Evolutionary conservation across 2,329 filamentous ascomycete genomes (phyloP), one percentile per base, ranked within the genome.

Genomic region (Chrysoporthe puriensis): DNA sequence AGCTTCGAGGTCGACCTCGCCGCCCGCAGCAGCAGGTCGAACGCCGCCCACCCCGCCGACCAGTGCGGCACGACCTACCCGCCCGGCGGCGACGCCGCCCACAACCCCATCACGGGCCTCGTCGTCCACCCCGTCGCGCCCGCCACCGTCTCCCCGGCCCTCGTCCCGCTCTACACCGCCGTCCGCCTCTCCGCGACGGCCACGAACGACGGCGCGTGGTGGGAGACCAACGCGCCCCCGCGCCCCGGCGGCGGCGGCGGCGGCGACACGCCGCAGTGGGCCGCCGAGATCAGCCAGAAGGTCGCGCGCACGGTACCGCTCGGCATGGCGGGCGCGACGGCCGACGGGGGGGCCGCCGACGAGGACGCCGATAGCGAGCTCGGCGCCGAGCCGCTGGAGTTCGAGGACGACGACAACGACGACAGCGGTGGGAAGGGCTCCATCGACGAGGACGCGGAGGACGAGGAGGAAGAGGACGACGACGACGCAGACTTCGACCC

Each of bases 111-210:
- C 9, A 79, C 79, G 21, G 82, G 83, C 80, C 76, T 88, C 9
- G 73, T 86, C 14, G 79, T 88, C 3, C 81, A 83, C 62, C 77
- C 79, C 0, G 40, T 63, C 4, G 32, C 52, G 18, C 78, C 78
- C 2, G 74, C 78, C 43, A 70, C 74, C 0, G 70, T 72, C 4
- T 74, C 74, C 18, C 73, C 71, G 9, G 75, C 75, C 0, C 68
- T 76, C 0, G 76, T 77, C 0, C 85, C 86, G 0, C 74, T 79
- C 6, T 88, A 86, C 73, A 84, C 85, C 0, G 78, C 86, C 11
- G 79, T 84, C 42, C 83, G 86, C 21, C 76, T 84, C 44, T 85
- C 85, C 0, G 86, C 83, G 9, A 87, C 85, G 0, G 76, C 80
- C 4, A 80, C 78, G 2, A 87, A 85, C 70, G 73, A 77, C 16